Base-by-base conservation (phyloP, 495 filamentous ascomycete species). In the Chaetomium fimeti region DNA sequence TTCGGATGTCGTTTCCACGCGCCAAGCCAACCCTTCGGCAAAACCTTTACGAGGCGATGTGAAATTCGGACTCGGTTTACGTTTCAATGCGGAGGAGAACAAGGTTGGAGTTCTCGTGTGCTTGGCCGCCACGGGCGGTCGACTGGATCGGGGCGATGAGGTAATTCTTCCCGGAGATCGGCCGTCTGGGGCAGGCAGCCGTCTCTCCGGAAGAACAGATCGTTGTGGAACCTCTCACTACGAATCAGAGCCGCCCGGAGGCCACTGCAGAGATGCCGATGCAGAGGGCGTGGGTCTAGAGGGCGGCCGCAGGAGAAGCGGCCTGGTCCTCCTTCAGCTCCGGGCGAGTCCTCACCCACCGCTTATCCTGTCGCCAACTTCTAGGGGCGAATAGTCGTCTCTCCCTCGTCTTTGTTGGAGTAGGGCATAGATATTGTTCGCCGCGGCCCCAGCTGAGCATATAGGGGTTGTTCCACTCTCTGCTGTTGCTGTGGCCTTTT, bases 221-320 rank as follows among this genome's bases (percentile, higher is more conserved):
- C 57, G 63, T 27, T 65, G 60, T 63, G 61, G 65, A 63, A 67
- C 55, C 61, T 48, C 48, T 49, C 22, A 38, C 60, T 29, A 49
- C 65, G 65, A 63, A 67, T 67, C 60, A 67, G 36, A 67, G 65
- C 65, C 61, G 65, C 51, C 65, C 49, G 61, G 53, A 43, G 9
- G 60, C n/a, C n/a, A 56, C 60, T 63, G 52, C 60, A 45, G 60
- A 40, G 28, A 49, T 58, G 32, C 65, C 60, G 55, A 49, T 49
- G 55, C 48, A 56, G 61, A 55, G 60, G 61, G 60, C 47, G 56
- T 67, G 65, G 60, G n/a, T 51, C 60, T 66, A 55, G 43, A 59
- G 58, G 40, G 38, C 25, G 60, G 57, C 61, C 56, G 61, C 61
- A 67, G 49, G 25, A 52, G 20, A 42, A 2, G 49, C 49, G 47